Base-by-base conservation (phyloP, 2,329 filamentous ascomycete genomes). In the Xylariaceae sp. region DNA sequence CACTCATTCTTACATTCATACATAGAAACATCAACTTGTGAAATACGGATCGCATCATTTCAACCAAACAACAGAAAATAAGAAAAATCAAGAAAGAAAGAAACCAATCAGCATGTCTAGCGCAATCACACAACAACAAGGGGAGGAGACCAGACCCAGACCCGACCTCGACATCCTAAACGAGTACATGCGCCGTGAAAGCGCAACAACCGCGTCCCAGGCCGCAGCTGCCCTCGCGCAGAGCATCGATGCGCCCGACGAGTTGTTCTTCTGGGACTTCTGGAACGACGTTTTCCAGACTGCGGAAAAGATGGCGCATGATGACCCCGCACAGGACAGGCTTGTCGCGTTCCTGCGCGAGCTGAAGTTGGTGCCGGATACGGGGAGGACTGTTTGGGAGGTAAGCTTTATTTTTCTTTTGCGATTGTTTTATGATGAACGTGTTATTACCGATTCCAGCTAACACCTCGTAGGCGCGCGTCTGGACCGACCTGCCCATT, bases 401-500 rank as follows among this genome's bases (percentile, higher is more conserved):
- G 69, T 71, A 57, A 61, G 67, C 61, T 30, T 13, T 50, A 5
- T 39, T 39, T 39, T 39, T 39, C 1, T 9, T 9, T 7, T 15
- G 9, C 18, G 45, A 15, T 23, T 23, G 45, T 6, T 13, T 49
- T 17, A 4, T 30, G 9, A 13, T 49, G 3, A 49, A 49, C 18
- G 8, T 23, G 9, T 7, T 47, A 7, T 7, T 47, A 7, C n/a
- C 7, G 11, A 13, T 23, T 8, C n/a, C 5, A 49, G 30, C 8
- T 50, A 42, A 42, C 11, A 42, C 4, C 37, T 34, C 55, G 6
- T 6, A 70, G 69, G 37, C 35, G 8, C 64, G 62, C 7, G 51
- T 69, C 8, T 72, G 70, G 70, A 61, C 53, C 2, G 66, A 65
- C 2, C 64, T 72, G 9, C 71, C 71, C 2, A 49, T 69, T 44